phyloP scores from a whole-genome alignment of 179 eudicot species.

The Pouteria campechiana region DNA sequence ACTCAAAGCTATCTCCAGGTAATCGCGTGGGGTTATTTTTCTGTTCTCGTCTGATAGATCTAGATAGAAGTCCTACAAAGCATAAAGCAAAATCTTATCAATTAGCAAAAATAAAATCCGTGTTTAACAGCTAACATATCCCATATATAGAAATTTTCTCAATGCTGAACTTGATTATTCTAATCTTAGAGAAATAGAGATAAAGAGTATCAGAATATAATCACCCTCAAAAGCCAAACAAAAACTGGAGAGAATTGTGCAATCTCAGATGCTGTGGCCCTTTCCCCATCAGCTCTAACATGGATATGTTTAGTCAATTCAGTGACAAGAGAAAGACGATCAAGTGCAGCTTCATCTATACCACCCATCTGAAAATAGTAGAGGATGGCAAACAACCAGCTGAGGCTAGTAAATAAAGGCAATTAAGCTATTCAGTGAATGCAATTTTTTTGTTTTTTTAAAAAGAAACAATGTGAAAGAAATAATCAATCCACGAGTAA shows the following conservation, averaged over 20 bases:
- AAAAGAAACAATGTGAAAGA: too few relatives aligned
- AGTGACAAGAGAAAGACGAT: conserved; percentile 96
- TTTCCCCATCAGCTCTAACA: conserved; percentile 89
- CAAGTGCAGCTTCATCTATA: conserved; percentile 95
- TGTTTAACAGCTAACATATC: too few relatives aligned
- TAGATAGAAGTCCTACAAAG: conserved; percentile 77
- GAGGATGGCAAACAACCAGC: not conserved
- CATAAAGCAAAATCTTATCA: conserved; percentile 3
- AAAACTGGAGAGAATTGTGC: conserved; percentile 93
- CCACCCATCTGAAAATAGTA: conserved; percentile 77
- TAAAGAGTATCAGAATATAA: too few relatives aligned
- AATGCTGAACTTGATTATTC: too few relatives aligned
- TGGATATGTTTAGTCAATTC: conserved; percentile 98
- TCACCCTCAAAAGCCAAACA: conserved; percentile 97
- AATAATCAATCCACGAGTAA: too few relatives aligned
- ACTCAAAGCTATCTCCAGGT: conserved; percentile 88
- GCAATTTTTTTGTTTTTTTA: too few relatives aligned
- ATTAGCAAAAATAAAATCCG: not conserved
- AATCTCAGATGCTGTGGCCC: conserved; percentile 81
- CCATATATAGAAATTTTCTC: too few relatives aligned
- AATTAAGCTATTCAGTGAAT: too few relatives aligned
- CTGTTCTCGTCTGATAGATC: conserved; percentile 83
- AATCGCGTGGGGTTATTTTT: conserved; percentile 92
- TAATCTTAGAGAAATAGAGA: too few relatives aligned
- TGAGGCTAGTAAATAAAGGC: not conserved